Percentiles rank a stretch among this genome's conserved stretches.
Conservation (phyloP, 345 rosid genomes). For the Turritis glabra region DNA sequence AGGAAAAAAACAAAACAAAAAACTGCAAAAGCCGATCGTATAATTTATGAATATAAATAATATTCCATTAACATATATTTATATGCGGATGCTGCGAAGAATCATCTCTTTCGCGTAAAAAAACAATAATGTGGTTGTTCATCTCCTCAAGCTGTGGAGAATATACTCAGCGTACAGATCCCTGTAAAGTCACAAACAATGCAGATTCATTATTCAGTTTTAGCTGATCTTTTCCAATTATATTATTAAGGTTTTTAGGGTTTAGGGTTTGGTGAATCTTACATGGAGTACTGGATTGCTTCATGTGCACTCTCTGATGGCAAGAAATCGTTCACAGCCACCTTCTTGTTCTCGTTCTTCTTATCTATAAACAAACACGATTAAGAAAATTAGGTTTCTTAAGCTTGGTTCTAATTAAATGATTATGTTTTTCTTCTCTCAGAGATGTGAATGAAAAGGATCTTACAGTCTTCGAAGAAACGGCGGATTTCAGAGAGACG, state of each 20-base stretch:
- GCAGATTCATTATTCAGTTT: slow-evolving; percentile 1
- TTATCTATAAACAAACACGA: slow-evolving; percentile 51
- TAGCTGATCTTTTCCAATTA: not conserved
- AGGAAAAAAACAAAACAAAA: not conserved
- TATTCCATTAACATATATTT: not conserved
- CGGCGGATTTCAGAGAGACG: slow-evolving; percentile 93
- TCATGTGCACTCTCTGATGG: slow-evolving; percentile 64
- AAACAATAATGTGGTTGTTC: slow-evolving; percentile 20
- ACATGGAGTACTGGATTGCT: slow-evolving; percentile 95
- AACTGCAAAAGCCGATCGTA: slow-evolving; percentile 9
- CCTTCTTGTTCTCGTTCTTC: slow-evolving; percentile 97
- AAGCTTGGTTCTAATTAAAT: not conserved
- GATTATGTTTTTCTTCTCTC: too few species aligned
- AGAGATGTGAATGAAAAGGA: slow-evolving; percentile 10
- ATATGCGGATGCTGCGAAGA: slow-evolving; percentile 1
- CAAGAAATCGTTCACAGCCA: slow-evolving; percentile 87
- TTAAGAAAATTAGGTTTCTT: too few species aligned
- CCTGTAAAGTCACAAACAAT: slow-evolving; percentile 49
- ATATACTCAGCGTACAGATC: slow-evolving; percentile 86
- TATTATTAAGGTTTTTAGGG: not conserved
- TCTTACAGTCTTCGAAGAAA: slow-evolving; percentile 96
- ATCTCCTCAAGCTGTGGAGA: slow-evolving; percentile 74
- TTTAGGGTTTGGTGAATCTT: slow-evolving; percentile 32
- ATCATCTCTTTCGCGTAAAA: slow-evolving; percentile 1
- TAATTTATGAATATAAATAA: not conserved